Base-by-base conservation (phyloP, 768 basidiomycete genomes). In the Obba rivulosa region DNA sequence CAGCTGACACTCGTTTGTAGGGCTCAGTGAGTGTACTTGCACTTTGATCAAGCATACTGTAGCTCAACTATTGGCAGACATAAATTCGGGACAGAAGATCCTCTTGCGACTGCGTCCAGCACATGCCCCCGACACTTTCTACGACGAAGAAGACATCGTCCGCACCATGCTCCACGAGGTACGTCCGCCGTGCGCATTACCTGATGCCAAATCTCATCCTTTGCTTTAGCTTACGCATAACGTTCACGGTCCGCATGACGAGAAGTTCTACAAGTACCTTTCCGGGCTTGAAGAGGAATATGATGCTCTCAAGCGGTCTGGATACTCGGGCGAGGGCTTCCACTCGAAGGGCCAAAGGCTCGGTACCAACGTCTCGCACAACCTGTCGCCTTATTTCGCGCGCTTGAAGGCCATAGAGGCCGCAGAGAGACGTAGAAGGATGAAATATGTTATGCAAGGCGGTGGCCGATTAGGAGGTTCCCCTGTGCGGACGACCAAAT, bases 251-350 rank as follows among this genome's bases (percentile, higher is more conserved):
- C 87, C 92, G 4, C 94, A 96, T 56, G 90, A 97, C 56, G 85
- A 89, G 43, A 78, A 76, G 44, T 88, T 92, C 56, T 87, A 90
- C 70, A 82, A 84, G 48, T 78, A 79, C 55, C 76, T 90, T 4
- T 70, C 78, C 2, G 76, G 74, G 18, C 72, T 95, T 2, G 85
- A 92, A 60, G 85, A 92, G 47, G 94, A 96, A 67, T 93, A 85
- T 56, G 86, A 88, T 35, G 80, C 75, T 2, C 73, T 96, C 5
- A 81, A 83, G 55, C 74, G 81, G 17, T 82, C 80, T 13, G 94
- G 93, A 0, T 97, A 93, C 64, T 73, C 84, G 4, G 92, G 94
- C 13, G 93, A 96, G 65, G 94, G 93, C 2, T 97, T 96, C 76
- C 81, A 81, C 63, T 73, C 84, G 21, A 69, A 74, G n/a, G 94